These are phyloP conservation scores for Aspergillus floridensis DNA, from an alignment of 2,329 filamentous ascomycete genomes.

Conservation along the genomic window DNA sequence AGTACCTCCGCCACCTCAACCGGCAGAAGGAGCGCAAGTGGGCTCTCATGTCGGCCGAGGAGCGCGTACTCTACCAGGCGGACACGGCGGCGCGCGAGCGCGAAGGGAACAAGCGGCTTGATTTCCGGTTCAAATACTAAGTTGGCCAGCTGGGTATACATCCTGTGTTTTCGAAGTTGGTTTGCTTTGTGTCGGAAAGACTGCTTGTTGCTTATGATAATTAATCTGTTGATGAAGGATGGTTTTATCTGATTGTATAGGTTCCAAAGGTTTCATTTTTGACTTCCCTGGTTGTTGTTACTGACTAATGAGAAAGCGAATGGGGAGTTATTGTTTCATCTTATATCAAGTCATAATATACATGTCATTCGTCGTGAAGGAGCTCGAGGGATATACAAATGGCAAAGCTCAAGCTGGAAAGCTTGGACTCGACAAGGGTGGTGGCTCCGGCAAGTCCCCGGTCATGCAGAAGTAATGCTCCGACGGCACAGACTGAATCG, in stretches of 20 bases:
- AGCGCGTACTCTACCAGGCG: slow-evolving; percentile 48
- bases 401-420: slow-evolving; percentile 2
- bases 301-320: not conserved
- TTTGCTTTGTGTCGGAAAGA: too few relatives aligned
- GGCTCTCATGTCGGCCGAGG: slow-evolving; percentile 46
- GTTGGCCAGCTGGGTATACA: too few relatives aligned
- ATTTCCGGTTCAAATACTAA: slow-evolving; percentile 53
- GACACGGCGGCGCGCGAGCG: slow-evolving; percentile 45
- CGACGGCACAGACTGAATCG: not conserved
- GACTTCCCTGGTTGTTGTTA: not conserved
- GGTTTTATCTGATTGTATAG: too few relatives aligned
- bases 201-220: too few relatives aligned
- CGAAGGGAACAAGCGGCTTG: slow-evolving; percentile 52
- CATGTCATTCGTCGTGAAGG: not conserved
- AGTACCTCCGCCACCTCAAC: slow-evolving; percentile 48
- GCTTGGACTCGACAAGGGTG: not conserved
- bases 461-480: not conserved
- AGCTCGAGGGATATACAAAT: not conserved
- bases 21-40: slow-evolving; percentile 50
- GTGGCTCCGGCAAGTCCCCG: not conserved
- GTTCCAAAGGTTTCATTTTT: too few relatives aligned
- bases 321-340: not conserved
- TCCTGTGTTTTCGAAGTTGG: not conserved
- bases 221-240: too few relatives aligned
- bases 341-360: not conserved